phyloP scores from a whole-genome alignment of 2,329 filamentous ascomycete species.

The Fragosphaeria purpurea region DNA sequence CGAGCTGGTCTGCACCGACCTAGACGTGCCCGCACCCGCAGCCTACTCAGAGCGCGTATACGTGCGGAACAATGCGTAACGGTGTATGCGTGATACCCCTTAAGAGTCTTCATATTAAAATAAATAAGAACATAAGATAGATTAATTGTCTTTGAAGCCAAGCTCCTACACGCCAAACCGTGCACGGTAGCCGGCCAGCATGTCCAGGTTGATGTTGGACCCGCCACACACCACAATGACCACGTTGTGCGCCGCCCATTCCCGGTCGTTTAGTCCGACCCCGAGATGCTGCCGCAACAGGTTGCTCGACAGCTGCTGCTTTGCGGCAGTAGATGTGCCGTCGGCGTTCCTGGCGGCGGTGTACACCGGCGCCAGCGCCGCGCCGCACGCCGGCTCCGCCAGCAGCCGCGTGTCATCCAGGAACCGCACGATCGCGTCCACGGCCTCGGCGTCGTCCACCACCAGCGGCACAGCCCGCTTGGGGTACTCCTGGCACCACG shows the following conservation, averaged over 20 bases:
- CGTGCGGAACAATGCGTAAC: background rate
- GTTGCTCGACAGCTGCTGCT: background rate
- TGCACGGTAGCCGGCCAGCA: constrained; percentile 48
- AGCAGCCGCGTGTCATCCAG: constrained; percentile 73
- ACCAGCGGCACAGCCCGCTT: constrained; percentile 45
- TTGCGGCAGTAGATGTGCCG: too few relatives aligned
- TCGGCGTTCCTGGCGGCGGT: constrained; percentile 25
- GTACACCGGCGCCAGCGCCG: constrained; percentile 62
- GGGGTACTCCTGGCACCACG: constrained; percentile 43
- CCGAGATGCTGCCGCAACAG: constrained; percentile 50
- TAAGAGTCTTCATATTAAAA: too few relatives aligned
- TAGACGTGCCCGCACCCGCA: constrained; percentile 14
- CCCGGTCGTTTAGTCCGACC: constrained; percentile 37
- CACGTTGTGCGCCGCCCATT: constrained; percentile 59
- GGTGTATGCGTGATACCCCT: too few relatives aligned
- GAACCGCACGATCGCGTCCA: constrained; percentile 63
- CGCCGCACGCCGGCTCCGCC: constrained; percentile 79
- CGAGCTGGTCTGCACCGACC: constrained; percentile 28
- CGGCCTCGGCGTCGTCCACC: constrained; percentile 67
- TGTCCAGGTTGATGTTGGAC: constrained; percentile 52
- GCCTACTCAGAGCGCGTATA: constrained; percentile 11
- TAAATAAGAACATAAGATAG: too few relatives aligned
- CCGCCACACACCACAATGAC: constrained; percentile 83
- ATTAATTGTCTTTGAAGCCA: too few relatives aligned
- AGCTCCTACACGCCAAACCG: constrained; percentile 26